Evolutionary conservation across 768 basidiomycete genomes (phyloP).

Genomic region (Epithele typhae): DNA sequence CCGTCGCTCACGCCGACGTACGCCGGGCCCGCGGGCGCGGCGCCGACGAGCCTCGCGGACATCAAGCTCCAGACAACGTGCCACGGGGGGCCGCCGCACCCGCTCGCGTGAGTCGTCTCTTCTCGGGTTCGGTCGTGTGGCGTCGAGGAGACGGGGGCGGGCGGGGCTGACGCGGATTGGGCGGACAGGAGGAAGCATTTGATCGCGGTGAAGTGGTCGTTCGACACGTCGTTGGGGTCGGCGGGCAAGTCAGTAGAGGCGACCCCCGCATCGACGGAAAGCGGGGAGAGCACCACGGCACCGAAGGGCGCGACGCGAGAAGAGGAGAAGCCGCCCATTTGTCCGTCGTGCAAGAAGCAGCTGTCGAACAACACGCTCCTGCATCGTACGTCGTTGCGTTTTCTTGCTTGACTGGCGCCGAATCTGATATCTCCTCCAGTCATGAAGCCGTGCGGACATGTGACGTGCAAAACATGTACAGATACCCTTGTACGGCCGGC

Average conservation of each 20-base stretch:
- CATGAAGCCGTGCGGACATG: slow-evolving; percentile 86
- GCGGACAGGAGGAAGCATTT: slow-evolving; percentile 71
- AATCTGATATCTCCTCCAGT: slow-evolving; percentile 43
- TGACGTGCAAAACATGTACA: slow-evolving; percentile 86
- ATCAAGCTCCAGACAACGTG: slow-evolving; percentile 89
- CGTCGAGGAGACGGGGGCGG: neutral
- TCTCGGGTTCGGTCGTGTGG: neutral
- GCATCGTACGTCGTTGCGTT: slow-evolving; percentile 47
- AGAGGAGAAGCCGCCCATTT: slow-evolving; percentile 63
- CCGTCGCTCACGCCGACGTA: slow-evolving; percentile 88
- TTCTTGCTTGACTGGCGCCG: neutral
- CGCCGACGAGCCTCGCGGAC: slow-evolving; percentile 65
- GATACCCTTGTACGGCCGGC: slow-evolving; percentile 79
- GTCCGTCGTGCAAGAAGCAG: slow-evolving; percentile 82
- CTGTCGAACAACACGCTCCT: slow-evolving; percentile 75
- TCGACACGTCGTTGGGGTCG: slow-evolving; percentile 32
- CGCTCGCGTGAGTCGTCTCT: slow-evolving; percentile 57
- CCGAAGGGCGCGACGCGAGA: slow-evolving; percentile 36
- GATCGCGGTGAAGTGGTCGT: slow-evolving; percentile 75
- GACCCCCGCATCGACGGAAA: slow-evolving; percentile 32
- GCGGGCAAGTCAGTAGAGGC: slow-evolving; percentile 28
- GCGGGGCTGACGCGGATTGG: neutral
- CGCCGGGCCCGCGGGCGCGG: slow-evolving; percentile 54
- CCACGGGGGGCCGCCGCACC: slow-evolving; percentile 77
- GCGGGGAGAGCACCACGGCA: slow-evolving; percentile 19